Base-by-base conservation (phyloP, 2,329 filamentous ascomycete species). In the Blastomyces percursus region DNA sequence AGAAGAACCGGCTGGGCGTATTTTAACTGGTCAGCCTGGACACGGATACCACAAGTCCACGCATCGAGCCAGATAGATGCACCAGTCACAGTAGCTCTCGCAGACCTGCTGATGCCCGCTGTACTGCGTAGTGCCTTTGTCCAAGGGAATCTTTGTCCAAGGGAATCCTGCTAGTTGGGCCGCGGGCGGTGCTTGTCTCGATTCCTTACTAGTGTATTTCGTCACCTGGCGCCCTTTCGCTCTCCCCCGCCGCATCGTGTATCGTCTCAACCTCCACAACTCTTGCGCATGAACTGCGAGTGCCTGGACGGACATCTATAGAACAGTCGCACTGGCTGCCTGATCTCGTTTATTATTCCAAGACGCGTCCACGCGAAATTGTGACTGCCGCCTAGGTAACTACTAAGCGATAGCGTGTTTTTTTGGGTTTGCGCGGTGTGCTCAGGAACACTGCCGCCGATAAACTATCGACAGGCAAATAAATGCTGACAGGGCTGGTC, bases 341-440 rank as follows among this genome's bases (percentile, higher is more conserved):
- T 44, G 40, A 32, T 40, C 27, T 38, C 9, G 3, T 2, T 40
- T 2, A 30, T 19, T 9, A 19, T 55, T 24, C 30, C 9, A n/a
- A 24, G 44, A 40, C 40, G 42, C 40, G 42, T 59, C 40, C 56
- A 59, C 56, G 38, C 56, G 56, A 59, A 59, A 59, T 32, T 30
- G 27, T 7, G 21, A 59, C 56, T 59, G 56, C 21, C 24, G 56
- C 56, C 56, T 59, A 48, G 7, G n/a, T n/a, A n/a, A n/a, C 24
- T 44, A 40, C 56, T 46, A 30, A 32, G 21, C 27, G 40, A 42
- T 59, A 59, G 56, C 56, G 56, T 19, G 42, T 48, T 46, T 35
- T n/a, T n/a, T n/a, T n/a, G n/a, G 32, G 21, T 11, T 16, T 27
- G 24, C 32, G 14, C 24, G n/a, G 32, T 14, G 21, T n/a, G 16